phyloP scores from a whole-genome alignment of 495 filamentous ascomycete species.

The Amniculicola lignicola region DNA sequence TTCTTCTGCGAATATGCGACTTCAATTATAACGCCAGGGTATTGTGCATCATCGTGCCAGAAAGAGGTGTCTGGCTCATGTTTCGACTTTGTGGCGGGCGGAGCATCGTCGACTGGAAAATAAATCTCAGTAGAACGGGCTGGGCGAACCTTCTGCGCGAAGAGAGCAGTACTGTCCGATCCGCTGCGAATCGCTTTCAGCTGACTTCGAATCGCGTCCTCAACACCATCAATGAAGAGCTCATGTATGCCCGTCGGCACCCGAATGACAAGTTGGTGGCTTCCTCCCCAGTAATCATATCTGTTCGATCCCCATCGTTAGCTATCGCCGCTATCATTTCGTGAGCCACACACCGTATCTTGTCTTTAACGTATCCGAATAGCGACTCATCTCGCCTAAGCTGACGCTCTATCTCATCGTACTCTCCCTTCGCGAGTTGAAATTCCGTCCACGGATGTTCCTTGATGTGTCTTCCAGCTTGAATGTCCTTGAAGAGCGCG shows the following conservation, averaged over 20 bases:
- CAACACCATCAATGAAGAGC: slow-evolving; percentile 8
- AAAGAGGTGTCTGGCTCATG: slow-evolving; percentile 40
- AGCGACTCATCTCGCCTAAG: slow-evolving; percentile 16
- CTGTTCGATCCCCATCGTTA: background rate
- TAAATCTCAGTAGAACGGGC: slow-evolving; percentile 17
- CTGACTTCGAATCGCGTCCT: slow-evolving; percentile 10
- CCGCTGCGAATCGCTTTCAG: slow-evolving; percentile 18
- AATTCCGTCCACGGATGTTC: slow-evolving; percentile 24
- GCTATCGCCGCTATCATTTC: background rate
- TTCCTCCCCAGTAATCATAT: slow-evolving; percentile 4
- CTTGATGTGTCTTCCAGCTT: slow-evolving; percentile 19
- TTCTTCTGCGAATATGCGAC: slow-evolving; percentile 42
- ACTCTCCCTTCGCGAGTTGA: slow-evolving; percentile 23
- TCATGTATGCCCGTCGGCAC: slow-evolving; percentile 7
- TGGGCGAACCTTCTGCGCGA: slow-evolving; percentile 18
- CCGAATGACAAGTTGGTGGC: background rate
- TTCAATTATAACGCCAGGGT: slow-evolving; percentile 41
- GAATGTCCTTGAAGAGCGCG: slow-evolving; percentile 26
- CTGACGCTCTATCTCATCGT: slow-evolving; percentile 31
- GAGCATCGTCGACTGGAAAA: slow-evolving; percentile 13
- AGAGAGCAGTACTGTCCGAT: slow-evolving; percentile 6
- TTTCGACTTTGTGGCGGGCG: slow-evolving; percentile 22
- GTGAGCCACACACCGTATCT: slow-evolving; percentile 14
- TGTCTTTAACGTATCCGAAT: slow-evolving; percentile 16
- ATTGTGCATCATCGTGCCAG: slow-evolving; percentile 34